phyloP scores from a whole-genome alignment of 2,329 filamentous ascomycete genomes.

The Aspergillus texensis region DNA sequence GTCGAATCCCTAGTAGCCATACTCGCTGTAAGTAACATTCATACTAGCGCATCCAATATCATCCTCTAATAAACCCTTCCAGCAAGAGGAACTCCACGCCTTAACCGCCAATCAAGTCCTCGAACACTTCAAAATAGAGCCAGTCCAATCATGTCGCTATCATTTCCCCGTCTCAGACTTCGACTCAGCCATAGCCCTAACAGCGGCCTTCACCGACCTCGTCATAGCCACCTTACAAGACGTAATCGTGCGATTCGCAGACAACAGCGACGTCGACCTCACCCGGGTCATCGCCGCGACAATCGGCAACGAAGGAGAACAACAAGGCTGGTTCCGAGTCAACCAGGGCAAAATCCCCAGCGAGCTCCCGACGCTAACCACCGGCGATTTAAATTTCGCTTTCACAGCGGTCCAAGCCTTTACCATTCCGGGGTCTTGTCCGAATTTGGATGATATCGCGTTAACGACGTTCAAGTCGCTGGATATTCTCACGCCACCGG shows the following conservation, averaged over 20 bases:
- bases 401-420: background rate
- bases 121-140: background rate
- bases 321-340: background rate
- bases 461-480: background rate
- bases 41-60: background rate
- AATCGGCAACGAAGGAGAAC: background rate
- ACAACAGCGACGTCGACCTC: background rate
- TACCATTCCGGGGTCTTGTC: background rate
- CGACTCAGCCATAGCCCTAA: background rate
- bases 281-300: background rate
- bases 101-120: background rate
- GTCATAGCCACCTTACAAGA: conserved; percentile 62
- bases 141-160: background rate
- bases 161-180: background rate
- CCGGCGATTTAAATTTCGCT: background rate
- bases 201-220: conserved; percentile 55
- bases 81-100: background rate
- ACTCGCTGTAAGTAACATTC: background rate
- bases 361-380: background rate
- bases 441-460: background rate
- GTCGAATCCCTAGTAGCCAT: background rate
- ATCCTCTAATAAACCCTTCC: background rate
- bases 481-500: background rate
- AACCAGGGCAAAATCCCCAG: background rate
- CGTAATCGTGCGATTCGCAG: background rate